A percentile compares a stretch with the other conserved stretches of the same genome.
These are phyloP conservation scores for Inga laurina DNA, from an alignment of 306 rosid species.

Conservation along the genomic window DNA sequence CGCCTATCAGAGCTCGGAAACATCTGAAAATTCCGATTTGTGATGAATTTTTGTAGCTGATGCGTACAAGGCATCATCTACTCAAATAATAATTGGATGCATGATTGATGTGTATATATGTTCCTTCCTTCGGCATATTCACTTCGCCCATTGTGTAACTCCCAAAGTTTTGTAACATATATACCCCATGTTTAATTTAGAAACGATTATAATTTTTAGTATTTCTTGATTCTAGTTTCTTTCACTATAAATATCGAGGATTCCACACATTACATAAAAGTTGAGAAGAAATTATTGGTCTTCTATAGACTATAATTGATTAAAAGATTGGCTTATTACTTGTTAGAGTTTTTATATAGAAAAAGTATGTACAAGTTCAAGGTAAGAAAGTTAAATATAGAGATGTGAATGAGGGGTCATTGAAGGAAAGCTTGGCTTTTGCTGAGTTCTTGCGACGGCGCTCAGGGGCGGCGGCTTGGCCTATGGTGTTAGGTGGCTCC, in stretches of 20 bases:
- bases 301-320: too few species aligned
- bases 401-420: too few species aligned
- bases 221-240: not conserved
- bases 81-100: conserved; percentile 24
- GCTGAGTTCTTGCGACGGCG: too few species aligned
- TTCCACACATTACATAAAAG: not conserved
- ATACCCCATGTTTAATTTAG: not conserved
- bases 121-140: conserved; percentile 12
- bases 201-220: not conserved
- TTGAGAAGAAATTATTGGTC: too few species aligned
- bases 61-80: not conserved
- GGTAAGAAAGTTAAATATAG: too few species aligned
- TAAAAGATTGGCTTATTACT: not conserved
- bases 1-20: conserved; percentile 29
- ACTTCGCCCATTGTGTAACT: conserved; percentile 17
- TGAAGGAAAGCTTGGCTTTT: too few species aligned
- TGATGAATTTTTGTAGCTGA: conserved; percentile 35
- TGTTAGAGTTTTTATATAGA: not conserved
- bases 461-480: too few species aligned
- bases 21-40: conserved; percentile 53
- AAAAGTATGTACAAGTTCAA: too few species aligned
- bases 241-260: not conserved
- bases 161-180: not conserved
- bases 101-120: not conserved
- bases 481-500: not conserved